Evolutionary conservation across 345 rosid genomes (phyloP).

Genomic region (Heritiera fomes): DNA sequence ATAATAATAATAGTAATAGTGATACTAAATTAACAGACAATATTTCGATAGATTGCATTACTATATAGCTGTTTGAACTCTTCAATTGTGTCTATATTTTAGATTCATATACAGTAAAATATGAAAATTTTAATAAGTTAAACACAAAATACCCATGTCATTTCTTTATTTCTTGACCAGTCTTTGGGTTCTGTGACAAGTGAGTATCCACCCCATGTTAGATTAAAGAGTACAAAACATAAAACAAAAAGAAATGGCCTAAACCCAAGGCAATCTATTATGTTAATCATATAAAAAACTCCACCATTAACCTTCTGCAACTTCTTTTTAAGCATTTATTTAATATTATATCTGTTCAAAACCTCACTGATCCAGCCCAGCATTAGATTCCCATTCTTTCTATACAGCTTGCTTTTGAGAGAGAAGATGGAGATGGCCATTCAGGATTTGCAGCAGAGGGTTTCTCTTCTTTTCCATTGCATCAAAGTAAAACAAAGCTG

Average conservation of each 20-base stretch:
- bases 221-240: conserved; percentile 31
- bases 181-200: conserved; percentile 38
- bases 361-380: conserved; percentile 60
- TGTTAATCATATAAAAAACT: conserved; percentile 6
- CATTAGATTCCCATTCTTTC: conserved; percentile 46
- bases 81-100: too few species aligned
- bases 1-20: too few species aligned
- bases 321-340: conserved; percentile 52
- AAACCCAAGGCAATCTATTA: conserved; percentile 33
- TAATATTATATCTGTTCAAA: conserved; percentile 36
- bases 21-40: background rate
- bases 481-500: conserved; percentile 3
- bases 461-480: conserved; percentile 27
- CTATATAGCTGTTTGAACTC: background rate
- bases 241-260: conserved; percentile 55
- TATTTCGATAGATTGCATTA: background rate
- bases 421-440: conserved; percentile 22
- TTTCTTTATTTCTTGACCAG: conserved; percentile 23
- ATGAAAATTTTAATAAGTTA: too few species aligned
- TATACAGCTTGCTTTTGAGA: conserved; percentile 45
- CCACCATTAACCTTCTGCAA: conserved; percentile 37
- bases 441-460: conserved; percentile 22
- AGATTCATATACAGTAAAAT: too few species aligned
- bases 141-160: too few species aligned
- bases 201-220: conserved; percentile 24